A percentile compares a stretch with the other conserved stretches of the same genome.
Conservation (phyloP, 192 early-diverging fungal species). For the Tieghemiomyces parasiticus region DNA sequence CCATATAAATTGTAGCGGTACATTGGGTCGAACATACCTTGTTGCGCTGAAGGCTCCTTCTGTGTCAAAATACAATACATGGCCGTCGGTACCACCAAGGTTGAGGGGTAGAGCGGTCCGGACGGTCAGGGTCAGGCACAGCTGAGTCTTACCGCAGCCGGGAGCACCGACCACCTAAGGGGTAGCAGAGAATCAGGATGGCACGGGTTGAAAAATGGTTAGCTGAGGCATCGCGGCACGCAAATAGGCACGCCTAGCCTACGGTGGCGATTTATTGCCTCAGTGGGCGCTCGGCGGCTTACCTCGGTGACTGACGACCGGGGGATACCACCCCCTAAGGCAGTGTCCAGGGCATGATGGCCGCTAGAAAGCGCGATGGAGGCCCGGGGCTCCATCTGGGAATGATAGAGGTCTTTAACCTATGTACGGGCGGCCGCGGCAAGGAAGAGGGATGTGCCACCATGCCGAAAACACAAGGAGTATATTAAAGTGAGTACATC, state of each 20-base stretch:
- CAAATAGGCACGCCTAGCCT: too few relatives aligned
- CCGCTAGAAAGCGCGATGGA: not conserved
- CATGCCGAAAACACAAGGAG: too few relatives aligned
- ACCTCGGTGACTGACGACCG: slow-evolving; percentile 3
- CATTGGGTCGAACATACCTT: not conserved
- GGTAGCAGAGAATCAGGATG: too few relatives aligned
- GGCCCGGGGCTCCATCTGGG: too few relatives aligned
- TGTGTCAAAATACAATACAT: slow-evolving; percentile 8
- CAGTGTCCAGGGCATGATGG: not conserved
- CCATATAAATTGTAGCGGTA: not conserved
- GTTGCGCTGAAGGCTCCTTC: slow-evolving; percentile 4
- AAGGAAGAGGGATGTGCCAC: too few relatives aligned
- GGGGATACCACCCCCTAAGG: slow-evolving; percentile 6
- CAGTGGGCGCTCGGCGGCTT: not conserved
- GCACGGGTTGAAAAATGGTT: too few relatives aligned
- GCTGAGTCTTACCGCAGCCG: slow-evolving; percentile 4
- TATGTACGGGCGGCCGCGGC: too few relatives aligned
- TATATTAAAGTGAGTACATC: too few relatives aligned
- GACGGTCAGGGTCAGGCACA: slow-evolving; percentile 6
- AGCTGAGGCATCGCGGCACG: too few relatives aligned
- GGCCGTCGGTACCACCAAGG: not conserved
- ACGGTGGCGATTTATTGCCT: not conserved
- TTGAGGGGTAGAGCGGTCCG: not conserved
- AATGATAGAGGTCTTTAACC: too few relatives aligned
- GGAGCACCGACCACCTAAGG: slow-evolving; percentile 6